These are phyloP conservation scores for Setaria viridis DNA, from an alignment of 202 grass and related monocot genomes.

Conservation along the genomic window DNA sequence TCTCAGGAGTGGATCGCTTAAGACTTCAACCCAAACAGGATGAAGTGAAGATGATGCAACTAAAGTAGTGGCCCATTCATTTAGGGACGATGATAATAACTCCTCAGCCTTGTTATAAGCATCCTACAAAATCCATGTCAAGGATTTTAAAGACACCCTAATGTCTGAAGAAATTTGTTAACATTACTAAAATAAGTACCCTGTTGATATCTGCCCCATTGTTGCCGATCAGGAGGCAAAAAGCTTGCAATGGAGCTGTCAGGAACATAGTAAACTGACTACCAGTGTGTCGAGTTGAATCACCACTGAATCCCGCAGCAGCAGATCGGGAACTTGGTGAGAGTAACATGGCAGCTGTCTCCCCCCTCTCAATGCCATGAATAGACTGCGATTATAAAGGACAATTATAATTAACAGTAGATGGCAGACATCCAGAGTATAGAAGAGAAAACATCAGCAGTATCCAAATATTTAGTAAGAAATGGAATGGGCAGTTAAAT, in stretches of 20 bases:
- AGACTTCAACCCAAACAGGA: constrained; percentile 87
- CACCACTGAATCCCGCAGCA: constrained; percentile 44
- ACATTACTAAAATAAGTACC: constrained; percentile 48
- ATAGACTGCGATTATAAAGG: constrained; percentile 59
- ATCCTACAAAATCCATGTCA: constrained; percentile 54
- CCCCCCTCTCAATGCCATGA: constrained; percentile 85
- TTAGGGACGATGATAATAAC: constrained; percentile 67
- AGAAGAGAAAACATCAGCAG: neutral
- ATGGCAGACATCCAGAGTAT: constrained; percentile 19
- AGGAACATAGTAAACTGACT: constrained; percentile 98
- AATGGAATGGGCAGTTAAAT: constrained; percentile 1
- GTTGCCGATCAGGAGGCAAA: constrained; percentile 78
- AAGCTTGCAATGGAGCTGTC: constrained; percentile 92
- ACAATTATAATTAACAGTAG: constrained; percentile 18
- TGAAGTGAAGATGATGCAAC: constrained; percentile 70
- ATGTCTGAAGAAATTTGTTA: constrained; percentile 33
- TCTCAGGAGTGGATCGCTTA: constrained; percentile 86
- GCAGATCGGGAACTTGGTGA: constrained; percentile 74
- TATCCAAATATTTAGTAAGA: constrained; percentile 1
- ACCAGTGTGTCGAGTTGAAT: constrained; percentile 65
- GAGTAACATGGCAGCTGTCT: constrained; percentile 80
- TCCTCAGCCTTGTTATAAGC: constrained; percentile 85
- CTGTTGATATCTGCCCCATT: constrained; percentile 62
- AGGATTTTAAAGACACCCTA: constrained; percentile 41
- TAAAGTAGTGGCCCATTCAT: constrained; percentile 70